Evolutionary conservation across 257 asterid genomes (phyloP).

Genomic region (Solanum appendiculatum): DNA sequence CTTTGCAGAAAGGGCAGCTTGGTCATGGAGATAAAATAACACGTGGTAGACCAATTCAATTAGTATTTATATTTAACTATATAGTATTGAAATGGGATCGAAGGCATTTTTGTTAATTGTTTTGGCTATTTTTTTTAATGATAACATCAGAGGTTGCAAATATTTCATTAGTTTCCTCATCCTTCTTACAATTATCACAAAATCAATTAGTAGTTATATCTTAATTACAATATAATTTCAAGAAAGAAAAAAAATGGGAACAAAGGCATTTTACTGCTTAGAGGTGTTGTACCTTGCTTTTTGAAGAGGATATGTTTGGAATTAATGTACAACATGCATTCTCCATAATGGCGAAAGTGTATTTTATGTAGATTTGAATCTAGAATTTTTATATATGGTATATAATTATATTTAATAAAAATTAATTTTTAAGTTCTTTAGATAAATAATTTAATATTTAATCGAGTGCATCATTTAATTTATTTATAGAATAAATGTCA

Average conservation of each 20-base stretch:
- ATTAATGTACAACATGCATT: too few relatives aligned
- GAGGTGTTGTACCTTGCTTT: too few relatives aligned
- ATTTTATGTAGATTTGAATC: too few relatives aligned
- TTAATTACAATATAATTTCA: background rate
- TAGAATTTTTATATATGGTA: too few relatives aligned
- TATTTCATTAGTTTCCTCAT: background rate
- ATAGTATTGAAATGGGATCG: background rate
- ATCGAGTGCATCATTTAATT: too few relatives aligned
- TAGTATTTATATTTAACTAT: background rate
- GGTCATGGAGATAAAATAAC: constrained; percentile 89
- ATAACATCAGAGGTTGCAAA: background rate
- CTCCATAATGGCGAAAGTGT: too few relatives aligned
- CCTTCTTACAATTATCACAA: background rate
- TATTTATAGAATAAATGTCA: too few relatives aligned
- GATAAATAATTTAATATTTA: too few relatives aligned
- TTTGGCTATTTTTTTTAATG: background rate
- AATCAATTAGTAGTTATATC: background rate
- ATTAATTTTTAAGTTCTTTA: too few relatives aligned
- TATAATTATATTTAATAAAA: too few relatives aligned
- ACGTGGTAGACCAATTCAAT: constrained; percentile 59
- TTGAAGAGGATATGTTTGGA: too few relatives aligned
- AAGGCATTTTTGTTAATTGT: background rate
- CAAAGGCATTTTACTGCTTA: background rate
- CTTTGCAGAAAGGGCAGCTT: constrained; percentile 87
- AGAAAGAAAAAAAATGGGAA: background rate